Percentiles rank a stretch among this genome's conserved stretches.
phyloP scores from a whole-genome alignment of 1,284 basidiomycete genomes.

The Puccinia novopanici region DNA sequence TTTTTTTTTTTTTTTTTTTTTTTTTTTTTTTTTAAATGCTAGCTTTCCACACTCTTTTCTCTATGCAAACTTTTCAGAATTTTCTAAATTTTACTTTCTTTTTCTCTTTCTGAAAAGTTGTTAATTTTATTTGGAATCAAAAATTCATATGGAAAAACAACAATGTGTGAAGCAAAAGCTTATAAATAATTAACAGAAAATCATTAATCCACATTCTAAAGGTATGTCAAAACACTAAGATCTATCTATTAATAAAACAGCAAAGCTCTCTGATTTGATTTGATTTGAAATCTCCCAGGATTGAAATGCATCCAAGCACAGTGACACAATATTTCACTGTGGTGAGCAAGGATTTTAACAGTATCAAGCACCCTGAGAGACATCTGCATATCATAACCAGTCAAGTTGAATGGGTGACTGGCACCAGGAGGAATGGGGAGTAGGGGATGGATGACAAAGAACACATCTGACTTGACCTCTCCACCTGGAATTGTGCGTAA shows the following conservation, averaged over 20 bases:
- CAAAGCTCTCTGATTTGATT: not conserved
- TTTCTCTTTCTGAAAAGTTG: too few species aligned
- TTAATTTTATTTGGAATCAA: too few species aligned
- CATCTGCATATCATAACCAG: constrained; percentile 22
- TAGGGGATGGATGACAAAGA: constrained; percentile 5
- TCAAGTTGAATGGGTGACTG: constrained; percentile 11
- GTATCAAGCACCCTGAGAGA: not conserved
- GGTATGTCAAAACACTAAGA: not conserved
- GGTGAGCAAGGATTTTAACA: not conserved
- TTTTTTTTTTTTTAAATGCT: too few species aligned
- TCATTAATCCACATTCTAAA: too few species aligned
- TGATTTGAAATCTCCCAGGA: constrained; percentile 6
- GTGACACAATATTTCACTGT: constrained; percentile 6
- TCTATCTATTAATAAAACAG: constrained; percentile 12
- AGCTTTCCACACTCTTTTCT: too few species aligned
- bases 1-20: too few species aligned
- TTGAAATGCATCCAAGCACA: constrained; percentile 26
- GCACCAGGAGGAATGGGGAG: not conserved
- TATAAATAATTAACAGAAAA: too few species aligned
- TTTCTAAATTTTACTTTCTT: too few species aligned
- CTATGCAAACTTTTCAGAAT: too few species aligned
- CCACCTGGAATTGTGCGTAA: not conserved
- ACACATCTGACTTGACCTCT: not conserved
- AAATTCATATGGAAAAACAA: too few species aligned
- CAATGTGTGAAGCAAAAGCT: too few species aligned